A percentile compares a stretch with the other conserved stretches of the same genome.
Conservation (phyloP, 257 asterid species). For the Marsdenia floribunda region DNA sequence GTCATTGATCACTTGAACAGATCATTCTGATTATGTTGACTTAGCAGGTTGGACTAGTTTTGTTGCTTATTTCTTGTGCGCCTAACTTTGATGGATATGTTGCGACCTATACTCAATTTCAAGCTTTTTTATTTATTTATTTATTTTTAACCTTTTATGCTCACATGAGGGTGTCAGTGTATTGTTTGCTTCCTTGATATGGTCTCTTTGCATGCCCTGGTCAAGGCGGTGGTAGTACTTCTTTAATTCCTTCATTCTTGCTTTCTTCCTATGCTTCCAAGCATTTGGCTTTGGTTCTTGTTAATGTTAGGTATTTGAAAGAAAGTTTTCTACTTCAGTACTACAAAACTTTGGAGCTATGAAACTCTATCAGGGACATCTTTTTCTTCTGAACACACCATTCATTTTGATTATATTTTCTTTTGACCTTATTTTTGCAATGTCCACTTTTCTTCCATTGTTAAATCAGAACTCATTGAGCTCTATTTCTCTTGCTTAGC, state of each 20-base stretch:
- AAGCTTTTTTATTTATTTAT: neutral
- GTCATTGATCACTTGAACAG: neutral
- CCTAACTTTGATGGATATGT: no score
- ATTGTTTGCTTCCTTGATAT: neutral
- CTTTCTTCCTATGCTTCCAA: neutral
- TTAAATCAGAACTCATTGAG: slow-evolving; percentile 10
- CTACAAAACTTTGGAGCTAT: neutral
- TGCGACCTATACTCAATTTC: neutral
- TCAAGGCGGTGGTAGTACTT: neutral
- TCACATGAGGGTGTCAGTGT: neutral
- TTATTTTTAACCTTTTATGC: neutral
- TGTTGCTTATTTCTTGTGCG: no score
- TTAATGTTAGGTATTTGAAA: neutral
- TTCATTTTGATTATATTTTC: slow-evolving; percentile 2
- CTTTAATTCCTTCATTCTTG: neutral
- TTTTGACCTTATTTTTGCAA: neutral
- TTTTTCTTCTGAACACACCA: neutral
- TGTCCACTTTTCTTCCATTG: slow-evolving; percentile 1
- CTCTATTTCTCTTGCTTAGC: slow-evolving; percentile 39
- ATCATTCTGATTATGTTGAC: neutral
- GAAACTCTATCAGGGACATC: neutral
- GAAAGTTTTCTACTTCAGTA: neutral
- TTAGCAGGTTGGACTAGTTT: neutral
- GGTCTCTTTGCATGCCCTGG: neutral
- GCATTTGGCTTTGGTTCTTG: neutral